These are phyloP conservation scores for Apiosordaria backusii DNA, from an alignment of 495 filamentous ascomycete species.

Conservation along the genomic window DNA sequence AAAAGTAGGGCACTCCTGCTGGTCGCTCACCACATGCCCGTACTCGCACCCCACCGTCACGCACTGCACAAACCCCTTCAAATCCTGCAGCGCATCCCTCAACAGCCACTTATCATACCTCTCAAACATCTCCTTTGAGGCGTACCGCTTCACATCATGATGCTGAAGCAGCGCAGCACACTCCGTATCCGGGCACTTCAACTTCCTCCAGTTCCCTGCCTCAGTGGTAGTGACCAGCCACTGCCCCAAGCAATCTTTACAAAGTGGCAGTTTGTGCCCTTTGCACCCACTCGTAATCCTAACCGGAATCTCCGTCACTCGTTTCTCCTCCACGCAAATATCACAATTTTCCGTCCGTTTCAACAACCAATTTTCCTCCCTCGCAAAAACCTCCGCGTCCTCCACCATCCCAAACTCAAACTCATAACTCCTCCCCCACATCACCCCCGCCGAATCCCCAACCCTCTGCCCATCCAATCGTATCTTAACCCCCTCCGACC, in stretches of 20 bases:
- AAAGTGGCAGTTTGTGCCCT: slow-evolving; percentile 32
- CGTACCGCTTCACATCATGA: slow-evolving; percentile 33
- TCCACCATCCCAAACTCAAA: slow-evolving; percentile 30
- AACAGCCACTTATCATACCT: slow-evolving; percentile 35
- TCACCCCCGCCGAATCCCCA: slow-evolving; percentile 15
- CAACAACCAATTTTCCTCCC: slow-evolving; percentile 37
- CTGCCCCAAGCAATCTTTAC: slow-evolving; percentile 35
- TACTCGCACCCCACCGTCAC: slow-evolving; percentile 38
- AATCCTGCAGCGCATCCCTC: slow-evolving; percentile 28
- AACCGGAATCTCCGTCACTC: slow-evolving; percentile 33
- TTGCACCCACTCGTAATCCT: slow-evolving; percentile 32
- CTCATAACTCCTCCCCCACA: slow-evolving; percentile 29
- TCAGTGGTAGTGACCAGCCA: slow-evolving; percentile 38
- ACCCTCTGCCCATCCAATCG: slow-evolving; percentile 16
- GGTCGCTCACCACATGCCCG: slow-evolving; percentile 38
- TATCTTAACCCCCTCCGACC: background rate
- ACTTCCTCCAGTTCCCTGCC: slow-evolving; percentile 29
- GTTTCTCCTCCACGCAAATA: slow-evolving; percentile 40
- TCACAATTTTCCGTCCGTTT: slow-evolving; percentile 31
- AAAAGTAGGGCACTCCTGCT: slow-evolving; percentile 34
- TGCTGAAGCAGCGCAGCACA: slow-evolving; percentile 37
- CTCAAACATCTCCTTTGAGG: slow-evolving; percentile 29
- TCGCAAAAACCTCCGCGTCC: slow-evolving; percentile 29
- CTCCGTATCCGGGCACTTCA: slow-evolving; percentile 37
- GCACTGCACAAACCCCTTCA: slow-evolving; percentile 44